Percentiles rank a stretch among this genome's conserved stretches.
phyloP scores from a whole-genome alignment of 345 rosid genomes.

The Lepidium didymum region DNA sequence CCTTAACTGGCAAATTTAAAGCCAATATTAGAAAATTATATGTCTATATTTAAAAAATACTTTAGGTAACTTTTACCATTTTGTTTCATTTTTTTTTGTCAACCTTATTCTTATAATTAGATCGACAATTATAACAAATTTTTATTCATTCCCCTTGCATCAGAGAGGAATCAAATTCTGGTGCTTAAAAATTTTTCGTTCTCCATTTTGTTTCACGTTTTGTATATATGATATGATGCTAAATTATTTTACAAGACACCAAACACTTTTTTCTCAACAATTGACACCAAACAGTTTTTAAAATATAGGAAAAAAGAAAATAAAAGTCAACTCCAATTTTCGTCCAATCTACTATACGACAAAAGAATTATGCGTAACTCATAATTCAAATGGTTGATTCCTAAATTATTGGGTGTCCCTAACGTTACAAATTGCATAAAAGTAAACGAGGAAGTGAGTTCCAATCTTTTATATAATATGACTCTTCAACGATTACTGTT shows the following conservation, averaged over 20 bases:
- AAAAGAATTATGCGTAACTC: not conserved
- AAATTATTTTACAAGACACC: not conserved
- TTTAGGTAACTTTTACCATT: not conserved
- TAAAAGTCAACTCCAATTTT: conserved; percentile 14
- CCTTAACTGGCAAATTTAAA: not conserved
- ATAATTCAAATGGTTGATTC: not conserved
- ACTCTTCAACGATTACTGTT: conserved; percentile 7
- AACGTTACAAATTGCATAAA: not conserved
- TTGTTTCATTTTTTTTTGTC: no score
- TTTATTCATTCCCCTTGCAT: no score
- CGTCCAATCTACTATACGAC: not conserved
- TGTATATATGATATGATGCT: not conserved
- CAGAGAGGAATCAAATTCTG: no score
- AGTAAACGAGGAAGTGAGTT: not conserved
- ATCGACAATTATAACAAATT: no score
- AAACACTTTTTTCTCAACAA: not conserved
- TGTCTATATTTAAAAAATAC: not conserved
- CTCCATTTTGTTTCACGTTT: no score
- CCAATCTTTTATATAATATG: not conserved
- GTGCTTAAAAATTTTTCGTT: not conserved
- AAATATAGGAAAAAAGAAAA: not conserved
- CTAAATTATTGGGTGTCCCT: not conserved
- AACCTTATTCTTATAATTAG: no score
- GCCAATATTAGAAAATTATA: not conserved
- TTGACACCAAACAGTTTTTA: not conserved